Evolutionary conservation across 2,329 filamentous ascomycete genomes (phyloP).

Genomic region (Sporothrix pseudoabietina): DNA sequence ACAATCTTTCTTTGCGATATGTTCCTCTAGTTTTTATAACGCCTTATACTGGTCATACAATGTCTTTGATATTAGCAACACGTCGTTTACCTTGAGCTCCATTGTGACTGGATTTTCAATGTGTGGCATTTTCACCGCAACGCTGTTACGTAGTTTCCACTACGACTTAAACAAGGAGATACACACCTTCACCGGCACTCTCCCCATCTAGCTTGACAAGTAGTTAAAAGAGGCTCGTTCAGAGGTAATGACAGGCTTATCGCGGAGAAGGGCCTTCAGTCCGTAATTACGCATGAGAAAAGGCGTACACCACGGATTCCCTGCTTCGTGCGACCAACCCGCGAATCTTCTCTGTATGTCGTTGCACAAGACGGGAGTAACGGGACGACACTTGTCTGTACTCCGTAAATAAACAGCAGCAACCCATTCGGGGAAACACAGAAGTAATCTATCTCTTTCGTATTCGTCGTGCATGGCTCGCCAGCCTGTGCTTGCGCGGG

Average conservation of each 20-base stretch:
- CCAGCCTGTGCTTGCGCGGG: not conserved
- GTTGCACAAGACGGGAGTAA: not conserved
- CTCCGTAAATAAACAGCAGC: too few relatives aligned
- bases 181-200: not conserved
- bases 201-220: too few relatives aligned
- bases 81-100: not conserved
- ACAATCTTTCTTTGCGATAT: too few relatives aligned
- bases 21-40: too few relatives aligned
- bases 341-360: not conserved
- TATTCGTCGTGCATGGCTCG: not conserved
- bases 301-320: not conserved
- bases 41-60: too few relatives aligned
- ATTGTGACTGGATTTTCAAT: not conserved
- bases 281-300: not conserved
- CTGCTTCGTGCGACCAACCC: not conserved
- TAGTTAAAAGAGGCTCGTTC: not conserved
- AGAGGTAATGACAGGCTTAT: not conserved
- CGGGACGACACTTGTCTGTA: not conserved
- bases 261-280: not conserved
- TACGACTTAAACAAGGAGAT: not conserved
- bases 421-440: not conserved
- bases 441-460: constrained; percentile 5
- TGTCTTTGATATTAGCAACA: too few relatives aligned
- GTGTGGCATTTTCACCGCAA: not conserved
- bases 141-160: too few relatives aligned